phyloP scores from a whole-genome alignment of 2,329 filamentous ascomycete genomes.

The Scedosporium apiospermum region DNA sequence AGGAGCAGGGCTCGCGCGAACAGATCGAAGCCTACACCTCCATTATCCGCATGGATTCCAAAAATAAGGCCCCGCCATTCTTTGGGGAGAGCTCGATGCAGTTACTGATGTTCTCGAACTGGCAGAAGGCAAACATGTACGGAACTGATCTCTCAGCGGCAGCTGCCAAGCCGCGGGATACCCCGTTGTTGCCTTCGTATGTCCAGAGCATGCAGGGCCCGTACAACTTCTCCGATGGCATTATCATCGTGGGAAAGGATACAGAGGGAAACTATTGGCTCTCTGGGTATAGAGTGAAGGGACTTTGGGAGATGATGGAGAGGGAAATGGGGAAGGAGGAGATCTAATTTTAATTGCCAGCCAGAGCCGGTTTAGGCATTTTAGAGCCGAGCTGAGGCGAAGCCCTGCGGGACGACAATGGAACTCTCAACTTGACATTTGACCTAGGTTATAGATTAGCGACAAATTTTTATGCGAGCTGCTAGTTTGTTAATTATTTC shows the following conservation, averaged over 20 bases:
- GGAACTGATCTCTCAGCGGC: conserved; percentile 18
- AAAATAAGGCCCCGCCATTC: conserved; percentile 16
- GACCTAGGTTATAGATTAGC: too few relatives aligned
- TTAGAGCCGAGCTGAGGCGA: too few relatives aligned
- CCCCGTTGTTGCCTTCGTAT: conserved; percentile 11
- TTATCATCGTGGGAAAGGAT: conserved; percentile 20
- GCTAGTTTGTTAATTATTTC: too few relatives aligned
- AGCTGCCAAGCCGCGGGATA: conserved; percentile 7
- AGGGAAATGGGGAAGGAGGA: not conserved
- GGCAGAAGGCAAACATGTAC: conserved; percentile 19
- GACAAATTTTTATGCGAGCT: too few relatives aligned
- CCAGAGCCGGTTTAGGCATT: too few relatives aligned
- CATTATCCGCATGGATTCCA: conserved; percentile 14
- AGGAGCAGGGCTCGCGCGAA: conserved; percentile 19
- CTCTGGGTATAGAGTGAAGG: conserved; percentile 11
- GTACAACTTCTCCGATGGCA: conserved; percentile 12
- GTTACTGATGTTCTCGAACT: conserved; percentile 21
- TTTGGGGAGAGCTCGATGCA: conserved; percentile 22
- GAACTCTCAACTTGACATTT: too few relatives aligned
- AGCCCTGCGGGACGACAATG: too few relatives aligned
- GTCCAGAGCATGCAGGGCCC: conserved; percentile 8
- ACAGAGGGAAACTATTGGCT: conserved; percentile 21
- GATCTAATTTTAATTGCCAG: not conserved
- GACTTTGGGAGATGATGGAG: conserved; percentile 15
- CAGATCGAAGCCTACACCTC: conserved; percentile 25